Percentiles rank a stretch among this genome's conserved stretches.
phyloP scores from a whole-genome alignment of 768 basidiomycete genomes.

The Phaffia australis region DNA sequence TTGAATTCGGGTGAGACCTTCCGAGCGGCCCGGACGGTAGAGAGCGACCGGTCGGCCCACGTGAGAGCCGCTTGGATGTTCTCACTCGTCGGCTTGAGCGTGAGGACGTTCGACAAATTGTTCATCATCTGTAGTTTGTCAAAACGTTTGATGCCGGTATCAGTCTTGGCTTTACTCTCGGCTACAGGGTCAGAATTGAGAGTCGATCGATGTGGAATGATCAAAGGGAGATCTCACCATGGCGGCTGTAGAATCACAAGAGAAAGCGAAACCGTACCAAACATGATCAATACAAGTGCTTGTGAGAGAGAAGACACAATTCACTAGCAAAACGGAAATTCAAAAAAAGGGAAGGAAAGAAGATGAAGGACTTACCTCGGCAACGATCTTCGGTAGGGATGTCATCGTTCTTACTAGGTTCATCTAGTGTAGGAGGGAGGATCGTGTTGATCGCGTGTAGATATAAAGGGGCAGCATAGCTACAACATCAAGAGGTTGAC shows the following conservation, averaged over 20 bases:
- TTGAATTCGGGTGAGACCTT: neutral
- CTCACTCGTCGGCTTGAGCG: neutral
- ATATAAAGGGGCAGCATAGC: constrained; percentile 20
- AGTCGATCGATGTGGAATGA: no score
- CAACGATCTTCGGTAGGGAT: constrained; percentile 13
- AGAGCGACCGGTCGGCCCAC: constrained; percentile 11
- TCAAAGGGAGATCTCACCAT: no score
- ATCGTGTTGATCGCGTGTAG: constrained; percentile 25
- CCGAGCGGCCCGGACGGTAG: neutral
- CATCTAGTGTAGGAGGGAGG: neutral
- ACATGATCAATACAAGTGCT: neutral
- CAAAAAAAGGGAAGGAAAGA: neutral
- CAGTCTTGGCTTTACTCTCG: no score
- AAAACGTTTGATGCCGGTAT: no score
- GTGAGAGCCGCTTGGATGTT: constrained; percentile 14
- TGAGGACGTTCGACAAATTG: constrained; percentile 16
- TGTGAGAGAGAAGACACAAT: neutral
- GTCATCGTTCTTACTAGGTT: neutral
- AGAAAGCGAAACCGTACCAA: neutral
- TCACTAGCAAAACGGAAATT: neutral
- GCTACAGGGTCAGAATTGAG: no score
- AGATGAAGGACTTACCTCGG: constrained; percentile 2
- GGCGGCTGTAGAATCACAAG: no score
- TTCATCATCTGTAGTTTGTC: constrained; percentile 18
- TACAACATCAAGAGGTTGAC: neutral